A percentile compares a stretch with the other conserved stretches of the same genome.
Conservation (phyloP, 495 filamentous ascomycete genomes). For the Neohortaea acidophila region DNA sequence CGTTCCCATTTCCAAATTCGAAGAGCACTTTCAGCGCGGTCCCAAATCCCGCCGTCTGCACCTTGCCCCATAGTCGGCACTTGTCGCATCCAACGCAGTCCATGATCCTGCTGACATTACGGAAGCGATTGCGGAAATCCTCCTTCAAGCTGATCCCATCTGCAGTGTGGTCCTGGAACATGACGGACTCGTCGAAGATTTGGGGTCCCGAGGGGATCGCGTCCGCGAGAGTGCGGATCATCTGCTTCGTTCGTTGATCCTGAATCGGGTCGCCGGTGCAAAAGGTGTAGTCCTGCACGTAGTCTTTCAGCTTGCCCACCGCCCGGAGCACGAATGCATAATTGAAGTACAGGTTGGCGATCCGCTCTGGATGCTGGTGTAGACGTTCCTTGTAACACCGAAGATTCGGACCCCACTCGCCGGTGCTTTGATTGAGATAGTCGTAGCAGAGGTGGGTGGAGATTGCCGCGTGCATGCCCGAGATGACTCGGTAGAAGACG, state of each 20-base stretch:
- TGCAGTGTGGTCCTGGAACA: constrained; percentile 64
- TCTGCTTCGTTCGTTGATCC: constrained; percentile 62
- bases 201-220: constrained; percentile 48
- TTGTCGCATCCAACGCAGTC: constrained; percentile 99
- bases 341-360: constrained; percentile 98
- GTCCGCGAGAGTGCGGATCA: constrained; percentile 55
- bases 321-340: constrained; percentile 86
- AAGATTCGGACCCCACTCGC: constrained; percentile 84
- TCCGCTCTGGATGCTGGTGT: constrained; percentile 68
- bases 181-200: constrained; percentile 86
- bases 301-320: constrained; percentile 74
- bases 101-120: constrained; percentile 91
- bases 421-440: constrained; percentile 88
- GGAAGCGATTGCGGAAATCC: constrained; percentile 92
- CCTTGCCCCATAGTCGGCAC: constrained; percentile 92
- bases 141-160: constrained; percentile 62
- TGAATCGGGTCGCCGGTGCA: constrained; percentile 73
- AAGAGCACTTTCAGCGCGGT: constrained; percentile 91
- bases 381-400: constrained; percentile 77
- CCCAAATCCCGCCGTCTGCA: constrained; percentile 92
- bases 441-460: constrained; percentile 93
- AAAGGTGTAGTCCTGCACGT: constrained; percentile 74
- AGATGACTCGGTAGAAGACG: constrained; percentile 87
- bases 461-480: constrained; percentile 95
- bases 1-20: constrained; percentile 63